Base-by-base conservation (phyloP, 768 basidiomycete genomes). In the Podaxis pistillaris region DNA sequence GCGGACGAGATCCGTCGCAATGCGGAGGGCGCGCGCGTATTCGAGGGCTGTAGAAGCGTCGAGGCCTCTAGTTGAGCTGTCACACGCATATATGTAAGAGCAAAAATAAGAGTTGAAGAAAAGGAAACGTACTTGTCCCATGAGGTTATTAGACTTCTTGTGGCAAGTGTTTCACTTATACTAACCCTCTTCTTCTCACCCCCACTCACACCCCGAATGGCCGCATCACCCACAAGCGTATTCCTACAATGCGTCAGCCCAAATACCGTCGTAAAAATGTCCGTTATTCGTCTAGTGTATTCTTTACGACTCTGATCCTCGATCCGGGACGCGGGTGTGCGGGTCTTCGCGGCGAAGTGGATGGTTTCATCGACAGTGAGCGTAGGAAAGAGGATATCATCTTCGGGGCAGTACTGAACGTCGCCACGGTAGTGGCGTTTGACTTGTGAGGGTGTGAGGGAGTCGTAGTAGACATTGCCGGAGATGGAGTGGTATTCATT, bases 341-440 rank as follows among this genome's bases (percentile, higher is more conserved):
- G 87, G 17, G 84, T 87, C 65, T 80, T 83, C 0, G 88, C 82
- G 0, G 90, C 88, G 62, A 92, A 90, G 15, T 72, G 76, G 33
- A 97, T 78, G 0, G 92, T 93, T 70, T 93, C 82, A 53, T 84
- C 81, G 36, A 94, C 91, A 4, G 90, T 91, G 28, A 96, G 80
- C 9, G 89, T 91, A 4, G 93, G 90, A 67, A 94, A 90, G 70
- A 94, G 93, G 1, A 91, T 78, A 70, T 96, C 93, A 67, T 94
- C 93, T 76, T 92, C 93, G 0, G 91, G 90, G 63, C 83, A 88
- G 70, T 92, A 94, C 59, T 85, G 83, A 1, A 92, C 87, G 68
- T 93, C 93, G 15, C 94, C 94, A 2, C 89, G 87, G 71, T 86
- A 90, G 56, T 82, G 82, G 63, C 84, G 81, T 62, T 71, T 66